A percentile compares a stretch with the other conserved stretches of the same genome.
Evolutionary conservation across 169 alveolate genomes (phyloP).

Genomic region (Eimeria acervulina): DNA sequence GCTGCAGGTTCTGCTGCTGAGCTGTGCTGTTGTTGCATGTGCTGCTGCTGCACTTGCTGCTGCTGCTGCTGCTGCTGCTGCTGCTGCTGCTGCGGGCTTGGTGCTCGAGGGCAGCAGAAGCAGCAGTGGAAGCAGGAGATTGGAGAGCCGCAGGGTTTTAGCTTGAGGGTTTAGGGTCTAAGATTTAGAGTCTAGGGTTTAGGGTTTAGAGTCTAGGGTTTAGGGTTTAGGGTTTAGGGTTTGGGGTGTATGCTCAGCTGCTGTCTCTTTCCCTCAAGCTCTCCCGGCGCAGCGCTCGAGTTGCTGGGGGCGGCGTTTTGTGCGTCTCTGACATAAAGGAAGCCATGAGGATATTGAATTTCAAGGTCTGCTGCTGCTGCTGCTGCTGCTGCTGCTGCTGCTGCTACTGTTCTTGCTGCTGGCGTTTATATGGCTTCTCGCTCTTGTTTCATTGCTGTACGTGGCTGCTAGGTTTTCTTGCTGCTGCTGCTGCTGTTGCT

Average conservation of each 20-base stretch:
- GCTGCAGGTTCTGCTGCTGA: neutral
- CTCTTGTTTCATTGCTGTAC: too few relatives aligned
- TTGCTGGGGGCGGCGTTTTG: constrained; percentile 22
- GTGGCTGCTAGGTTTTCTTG: neutral
- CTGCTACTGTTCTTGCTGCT: constrained; percentile 16
- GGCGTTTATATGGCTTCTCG: neutral
- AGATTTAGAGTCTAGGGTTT: neutral
- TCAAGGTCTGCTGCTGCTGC: neutral
- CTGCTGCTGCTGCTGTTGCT: constrained; percentile 33
- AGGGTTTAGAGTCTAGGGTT: neutral
- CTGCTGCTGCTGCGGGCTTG: neutral
- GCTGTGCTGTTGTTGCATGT: neutral
- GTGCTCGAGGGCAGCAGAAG: neutral
- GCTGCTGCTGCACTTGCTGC: neutral
- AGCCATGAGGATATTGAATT: constrained; percentile 19
- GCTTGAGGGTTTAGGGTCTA: too few relatives aligned
- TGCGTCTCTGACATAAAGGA: constrained; percentile 2
- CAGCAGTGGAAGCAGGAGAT: neutral
- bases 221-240: neutral
- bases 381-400: constrained; percentile 36
- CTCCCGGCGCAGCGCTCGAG: constrained; percentile 13
- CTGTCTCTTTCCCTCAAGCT: constrained; percentile 26
- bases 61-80: constrained; percentile 26
- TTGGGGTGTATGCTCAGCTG: constrained; percentile 8
- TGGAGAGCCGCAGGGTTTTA: too few relatives aligned